These are phyloP conservation scores for Aspergillus aculeatus DNA, from an alignment of 2,329 filamentous ascomycete species.

Conservation along the genomic window DNA sequence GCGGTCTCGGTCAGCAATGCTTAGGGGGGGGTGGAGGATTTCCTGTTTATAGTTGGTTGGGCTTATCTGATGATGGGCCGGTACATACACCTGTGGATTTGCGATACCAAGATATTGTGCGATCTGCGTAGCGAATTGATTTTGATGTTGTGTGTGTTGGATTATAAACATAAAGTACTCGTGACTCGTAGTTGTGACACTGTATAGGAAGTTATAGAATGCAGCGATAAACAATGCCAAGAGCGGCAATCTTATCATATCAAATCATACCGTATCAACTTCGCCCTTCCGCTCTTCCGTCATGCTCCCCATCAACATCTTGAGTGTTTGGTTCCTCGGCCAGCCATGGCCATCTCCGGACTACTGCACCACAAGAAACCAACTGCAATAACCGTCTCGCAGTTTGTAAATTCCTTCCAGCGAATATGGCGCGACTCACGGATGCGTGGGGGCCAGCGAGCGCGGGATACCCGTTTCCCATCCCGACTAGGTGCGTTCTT, in stretches of 20 bases:
- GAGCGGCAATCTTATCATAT: background rate
- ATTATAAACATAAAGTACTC: background rate
- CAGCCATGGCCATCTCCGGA: conserved; percentile 17
- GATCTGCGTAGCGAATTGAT: background rate
- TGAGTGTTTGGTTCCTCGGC: background rate
- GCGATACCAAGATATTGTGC: background rate
- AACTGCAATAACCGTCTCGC: conserved; percentile 24
- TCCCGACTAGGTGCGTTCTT: conserved; percentile 31
- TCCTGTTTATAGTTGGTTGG: conserved; percentile 10
- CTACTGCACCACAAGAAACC: conserved; percentile 8
- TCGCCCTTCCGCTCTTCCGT: background rate
- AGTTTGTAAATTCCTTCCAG: conserved; percentile 32
- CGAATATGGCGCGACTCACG: conserved; percentile 29
- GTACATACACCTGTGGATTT: background rate
- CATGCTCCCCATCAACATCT: background rate
- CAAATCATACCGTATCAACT: background rate
- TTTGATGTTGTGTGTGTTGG: background rate
- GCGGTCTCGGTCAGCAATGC: conserved; percentile 21
- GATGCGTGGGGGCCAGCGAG: conserved; percentile 7
- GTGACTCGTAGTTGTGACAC: too few species aligned
- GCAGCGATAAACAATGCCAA: background rate
- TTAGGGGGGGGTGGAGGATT: conserved; percentile 4
- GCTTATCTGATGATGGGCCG: background rate
- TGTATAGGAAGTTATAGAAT: too few species aligned
- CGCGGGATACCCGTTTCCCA: conserved; percentile 19